Conservation (phyloP, 257 asterid genomes). For the Fraxinus anomala region DNA sequence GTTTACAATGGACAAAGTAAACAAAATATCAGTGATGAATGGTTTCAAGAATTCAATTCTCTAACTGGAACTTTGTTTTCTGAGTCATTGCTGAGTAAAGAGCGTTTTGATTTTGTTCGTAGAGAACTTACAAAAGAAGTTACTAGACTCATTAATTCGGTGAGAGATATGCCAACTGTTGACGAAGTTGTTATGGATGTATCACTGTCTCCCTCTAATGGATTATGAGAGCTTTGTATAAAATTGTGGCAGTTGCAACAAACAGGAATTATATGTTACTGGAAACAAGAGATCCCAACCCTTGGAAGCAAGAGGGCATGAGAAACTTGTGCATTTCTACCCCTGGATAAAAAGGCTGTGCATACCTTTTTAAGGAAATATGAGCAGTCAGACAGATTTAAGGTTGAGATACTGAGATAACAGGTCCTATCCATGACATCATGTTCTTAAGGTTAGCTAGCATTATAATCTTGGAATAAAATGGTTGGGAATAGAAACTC, state of each 20-base stretch:
- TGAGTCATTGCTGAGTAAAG: slow-evolving; percentile 55
- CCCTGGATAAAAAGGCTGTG: not conserved
- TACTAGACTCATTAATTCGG: slow-evolving; percentile 46
- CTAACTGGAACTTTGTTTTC: slow-evolving; percentile 54
- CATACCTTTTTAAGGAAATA: slow-evolving; percentile 8
- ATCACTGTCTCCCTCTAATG: slow-evolving; percentile 36
- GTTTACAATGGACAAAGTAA: slow-evolving; percentile 34
- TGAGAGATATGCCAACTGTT: slow-evolving; percentile 52
- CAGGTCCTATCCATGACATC: slow-evolving; percentile 8
- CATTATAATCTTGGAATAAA: slow-evolving; percentile 25
- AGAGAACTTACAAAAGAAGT: slow-evolving; percentile 52
- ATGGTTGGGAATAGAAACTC: slow-evolving; percentile 11
- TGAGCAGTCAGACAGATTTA: slow-evolving; percentile 5
- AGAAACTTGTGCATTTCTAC: not conserved
- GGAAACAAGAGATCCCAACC: slow-evolving; percentile 20
- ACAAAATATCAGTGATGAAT: slow-evolving; percentile 36
- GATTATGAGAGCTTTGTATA: slow-evolving; percentile 29
- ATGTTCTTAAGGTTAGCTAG: slow-evolving; percentile 17
- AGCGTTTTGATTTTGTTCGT: slow-evolving; percentile 56
- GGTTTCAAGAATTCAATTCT: slow-evolving; percentile 56
- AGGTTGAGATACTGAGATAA: slow-evolving; percentile 10
- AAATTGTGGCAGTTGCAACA: slow-evolving; percentile 21
- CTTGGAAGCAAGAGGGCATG: not conserved
- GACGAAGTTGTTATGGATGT: slow-evolving; percentile 41
- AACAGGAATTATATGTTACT: slow-evolving; percentile 13